These are phyloP conservation scores for Eleusine coracana DNA, from an alignment of 176 grass and related monocot species.

Conservation along the genomic window DNA sequence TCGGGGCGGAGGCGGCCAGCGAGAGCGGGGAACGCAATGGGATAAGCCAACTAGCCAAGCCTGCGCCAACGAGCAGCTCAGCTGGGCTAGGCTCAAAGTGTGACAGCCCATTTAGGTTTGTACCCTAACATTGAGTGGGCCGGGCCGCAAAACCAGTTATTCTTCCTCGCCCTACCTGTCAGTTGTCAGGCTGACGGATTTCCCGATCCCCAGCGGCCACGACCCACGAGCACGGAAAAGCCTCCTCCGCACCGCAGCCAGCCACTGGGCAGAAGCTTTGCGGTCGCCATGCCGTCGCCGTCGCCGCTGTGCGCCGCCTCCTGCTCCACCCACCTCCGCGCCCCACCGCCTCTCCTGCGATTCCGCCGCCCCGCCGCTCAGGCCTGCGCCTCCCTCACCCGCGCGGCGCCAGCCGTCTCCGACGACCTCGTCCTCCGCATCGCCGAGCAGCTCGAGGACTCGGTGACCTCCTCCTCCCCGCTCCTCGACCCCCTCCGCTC, in stretches of 20 bases:
- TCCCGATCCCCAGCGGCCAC: background rate
- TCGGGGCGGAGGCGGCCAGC: background rate
- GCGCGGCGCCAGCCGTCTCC: constrained; percentile 47
- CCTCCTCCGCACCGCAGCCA: too few relatives aligned
- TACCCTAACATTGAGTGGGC: background rate
- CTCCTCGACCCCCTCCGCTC: constrained; percentile 55
- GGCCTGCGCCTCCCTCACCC: background rate
- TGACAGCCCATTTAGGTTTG: background rate
- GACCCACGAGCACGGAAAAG: background rate
- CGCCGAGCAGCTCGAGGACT: constrained; percentile 66
- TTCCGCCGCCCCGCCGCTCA: background rate
- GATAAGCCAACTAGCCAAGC: constrained; percentile 18
- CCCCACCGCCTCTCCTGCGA: background rate
- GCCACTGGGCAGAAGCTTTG: constrained; percentile 41
- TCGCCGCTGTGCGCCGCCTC: constrained; percentile 41
- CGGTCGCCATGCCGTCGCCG: constrained; percentile 50
- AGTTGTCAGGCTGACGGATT: background rate
- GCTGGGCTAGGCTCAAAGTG: background rate
- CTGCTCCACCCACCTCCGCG: constrained; percentile 29
- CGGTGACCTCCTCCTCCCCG: constrained; percentile 37
- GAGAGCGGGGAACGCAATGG: background rate
- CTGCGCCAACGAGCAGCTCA: background rate
- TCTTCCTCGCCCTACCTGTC: background rate
- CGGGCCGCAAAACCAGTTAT: background rate
- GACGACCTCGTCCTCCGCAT: constrained; percentile 57